Percentiles rank a stretch among this genome's conserved stretches.
phyloP scores from a whole-genome alignment of 176 grass and related monocot genomes.

The Bolboschoenus planiculmis region DNA sequence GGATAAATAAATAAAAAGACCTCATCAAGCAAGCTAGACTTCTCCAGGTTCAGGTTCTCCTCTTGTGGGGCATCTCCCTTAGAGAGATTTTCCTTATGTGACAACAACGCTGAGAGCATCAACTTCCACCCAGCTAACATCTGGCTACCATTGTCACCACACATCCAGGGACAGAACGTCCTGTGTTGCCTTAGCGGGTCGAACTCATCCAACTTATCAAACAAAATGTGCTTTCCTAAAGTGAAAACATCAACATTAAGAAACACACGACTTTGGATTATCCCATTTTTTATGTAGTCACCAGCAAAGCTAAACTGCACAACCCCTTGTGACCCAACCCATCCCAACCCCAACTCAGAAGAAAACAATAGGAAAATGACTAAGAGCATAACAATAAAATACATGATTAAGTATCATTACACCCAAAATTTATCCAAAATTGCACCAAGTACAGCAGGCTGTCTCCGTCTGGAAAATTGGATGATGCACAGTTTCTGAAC shows the following conservation, averaged over 20 bases:
- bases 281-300: neutral
- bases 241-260: neutral
- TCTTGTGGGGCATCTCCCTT: slow-evolving; percentile 33
- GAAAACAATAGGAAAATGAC: no score
- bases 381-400: no score
- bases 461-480: no score
- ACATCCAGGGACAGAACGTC: slow-evolving; percentile 86
- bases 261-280: neutral
- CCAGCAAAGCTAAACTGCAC: no score
- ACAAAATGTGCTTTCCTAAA: slow-evolving; percentile 41
- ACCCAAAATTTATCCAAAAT: no score
- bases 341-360: no score
- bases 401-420: no score
- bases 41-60: slow-evolving; percentile 15
- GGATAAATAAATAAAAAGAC: slow-evolving; percentile 38
- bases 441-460: no score
- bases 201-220: slow-evolving; percentile 53
- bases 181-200: slow-evolving; percentile 91
- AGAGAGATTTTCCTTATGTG: slow-evolving; percentile 31
- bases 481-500: no score
- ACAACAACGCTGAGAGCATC: slow-evolving; percentile 60
- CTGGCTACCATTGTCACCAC: slow-evolving; percentile 35
- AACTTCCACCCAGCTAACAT: slow-evolving; percentile 68
- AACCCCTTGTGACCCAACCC: no score
- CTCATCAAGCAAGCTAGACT: slow-evolving; percentile 50